Evolutionary conservation across 1,284 basidiomycete species (phyloP), one percentile per base, ranked within the genome.

Genomic region (Irpex rosettiformis): DNA sequence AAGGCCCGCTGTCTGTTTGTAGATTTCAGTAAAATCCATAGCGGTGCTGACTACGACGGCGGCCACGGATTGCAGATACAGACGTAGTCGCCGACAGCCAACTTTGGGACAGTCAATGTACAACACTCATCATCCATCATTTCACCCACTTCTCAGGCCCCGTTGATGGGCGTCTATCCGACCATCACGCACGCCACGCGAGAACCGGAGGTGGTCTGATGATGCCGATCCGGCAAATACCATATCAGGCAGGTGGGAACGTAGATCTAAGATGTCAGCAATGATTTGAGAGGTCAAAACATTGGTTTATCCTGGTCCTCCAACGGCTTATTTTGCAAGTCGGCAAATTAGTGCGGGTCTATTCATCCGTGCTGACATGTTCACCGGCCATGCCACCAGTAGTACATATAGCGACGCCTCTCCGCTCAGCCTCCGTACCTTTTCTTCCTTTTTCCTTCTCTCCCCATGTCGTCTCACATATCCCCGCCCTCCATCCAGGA

Each of bases 21-120:
- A 93, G 60, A 90, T 79, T 69, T 93, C 88, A 22, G 90, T 92
- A 66, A 91, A 93, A 72, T 93, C 78, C 75, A 77, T 77, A 25
- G 24, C 18, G 25, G 24, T 6, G 48, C 48, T 22, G 48, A 45
- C 48, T 11, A n/a, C 48, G 48, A 51, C 48, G 48, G 18, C 25
- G 48, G 22, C 22, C 10, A 27, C 48, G 48, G 8, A 18, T 45
- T 18, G 8, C 11, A 37, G 2, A 33, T 33, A n/a, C 30, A 33
- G 10, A 33, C 6, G 42, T n/a, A 21, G 42, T n/a, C 10, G 43
- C 7, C 43, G 21, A 18, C 18, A 22, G 16, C 43, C n/a, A n/a
- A 22, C n/a, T 45, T 45, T 45, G 43, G 48, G 18, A 47, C 43
- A 51, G 48, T 51, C 48, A 51, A 51, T 51, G 48, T 21, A 28